Percentiles rank a stretch among this genome's conserved stretches.
phyloP scores from a whole-genome alignment of 1,284 basidiomycete genomes.

The Ganoderma lingzhi region DNA sequence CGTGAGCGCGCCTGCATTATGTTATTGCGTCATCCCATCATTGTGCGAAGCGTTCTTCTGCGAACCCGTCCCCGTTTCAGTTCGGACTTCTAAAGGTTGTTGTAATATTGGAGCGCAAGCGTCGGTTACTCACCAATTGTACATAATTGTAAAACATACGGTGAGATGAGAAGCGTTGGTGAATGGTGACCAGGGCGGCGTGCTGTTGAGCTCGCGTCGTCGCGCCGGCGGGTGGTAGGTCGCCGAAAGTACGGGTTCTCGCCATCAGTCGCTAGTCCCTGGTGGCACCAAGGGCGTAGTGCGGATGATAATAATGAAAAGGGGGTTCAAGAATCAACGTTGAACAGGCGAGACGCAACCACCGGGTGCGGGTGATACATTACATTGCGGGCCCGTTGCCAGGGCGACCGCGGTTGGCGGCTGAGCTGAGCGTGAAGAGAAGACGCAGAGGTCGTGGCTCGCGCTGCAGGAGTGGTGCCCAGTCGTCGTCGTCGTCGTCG shows the following conservation, averaged over 20 bases:
- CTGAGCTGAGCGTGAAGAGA: slow-evolving; percentile 4
- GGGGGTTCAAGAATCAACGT: neutral
- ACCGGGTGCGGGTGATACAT: slow-evolving; percentile 17
- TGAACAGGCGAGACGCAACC: slow-evolving; percentile 6
- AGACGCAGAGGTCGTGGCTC: neutral
- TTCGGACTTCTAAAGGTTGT: neutral
- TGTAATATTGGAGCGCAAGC: neutral
- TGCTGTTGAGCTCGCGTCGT: neutral
- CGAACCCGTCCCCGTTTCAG: neutral
- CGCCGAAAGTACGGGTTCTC: neutral
- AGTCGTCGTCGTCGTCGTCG: neutral
- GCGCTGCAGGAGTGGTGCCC: neutral
- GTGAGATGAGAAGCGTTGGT: neutral
- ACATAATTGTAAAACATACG: neutral
- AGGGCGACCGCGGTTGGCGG: slow-evolving; percentile 9
- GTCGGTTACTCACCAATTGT: slow-evolving; percentile 1
- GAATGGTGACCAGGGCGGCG: neutral
- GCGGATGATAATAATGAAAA: neutral
- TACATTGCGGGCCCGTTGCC: slow-evolving; percentile 20
- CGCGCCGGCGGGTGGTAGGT: neutral
- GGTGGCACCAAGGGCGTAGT: neutral
- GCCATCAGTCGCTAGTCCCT: neutral
- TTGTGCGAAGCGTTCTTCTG: neutral
- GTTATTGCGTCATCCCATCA: slow-evolving; percentile 3
- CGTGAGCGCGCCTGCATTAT: neutral